Evolutionary conservation across 768 basidiomycete species (phyloP).

Genomic region (Boletellus sp.): DNA sequence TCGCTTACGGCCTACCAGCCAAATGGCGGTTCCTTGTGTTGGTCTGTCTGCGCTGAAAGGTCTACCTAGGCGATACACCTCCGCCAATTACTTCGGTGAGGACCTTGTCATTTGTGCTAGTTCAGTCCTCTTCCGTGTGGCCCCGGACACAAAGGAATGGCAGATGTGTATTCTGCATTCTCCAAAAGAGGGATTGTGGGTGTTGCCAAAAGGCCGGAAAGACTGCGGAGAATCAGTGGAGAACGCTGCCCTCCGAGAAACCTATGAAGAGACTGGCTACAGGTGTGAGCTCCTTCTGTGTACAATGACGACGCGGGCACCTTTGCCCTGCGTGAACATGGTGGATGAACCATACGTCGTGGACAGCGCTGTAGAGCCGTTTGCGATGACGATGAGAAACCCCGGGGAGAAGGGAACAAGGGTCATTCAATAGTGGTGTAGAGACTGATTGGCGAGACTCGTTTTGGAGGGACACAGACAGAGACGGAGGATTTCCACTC

Average conservation of each 20-base stretch:
- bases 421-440: conserved; percentile 37
- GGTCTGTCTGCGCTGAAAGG: not conserved
- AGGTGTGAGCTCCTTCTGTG: conserved; percentile 47
- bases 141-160: not conserved
- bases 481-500: conserved; percentile 41
- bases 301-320: conserved; percentile 54
- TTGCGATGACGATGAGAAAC: conserved; percentile 33
- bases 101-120: conserved; percentile 19
- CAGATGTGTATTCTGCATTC: conserved; percentile 19
- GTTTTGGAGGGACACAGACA: conserved; percentile 18
- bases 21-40: not conserved
- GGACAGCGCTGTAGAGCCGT: conserved; percentile 29
- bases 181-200: conserved; percentile 16
- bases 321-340: conserved; percentile 40
- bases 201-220: conserved; percentile 63
- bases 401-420: conserved; percentile 34
- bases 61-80: not conserved
- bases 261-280: conserved; percentile 65
- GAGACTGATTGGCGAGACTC: not conserved
- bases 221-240: conserved; percentile 52
- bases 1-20: not conserved
- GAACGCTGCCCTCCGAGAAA: conserved; percentile 55
- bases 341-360: conserved; percentile 22
- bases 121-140: conserved; percentile 16
- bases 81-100: conserved; percentile 10